Percentiles rank a stretch among this genome's conserved stretches.
Conservation (phyloP, 208 protist genomes). For the Borovskyia barvae region DNA sequence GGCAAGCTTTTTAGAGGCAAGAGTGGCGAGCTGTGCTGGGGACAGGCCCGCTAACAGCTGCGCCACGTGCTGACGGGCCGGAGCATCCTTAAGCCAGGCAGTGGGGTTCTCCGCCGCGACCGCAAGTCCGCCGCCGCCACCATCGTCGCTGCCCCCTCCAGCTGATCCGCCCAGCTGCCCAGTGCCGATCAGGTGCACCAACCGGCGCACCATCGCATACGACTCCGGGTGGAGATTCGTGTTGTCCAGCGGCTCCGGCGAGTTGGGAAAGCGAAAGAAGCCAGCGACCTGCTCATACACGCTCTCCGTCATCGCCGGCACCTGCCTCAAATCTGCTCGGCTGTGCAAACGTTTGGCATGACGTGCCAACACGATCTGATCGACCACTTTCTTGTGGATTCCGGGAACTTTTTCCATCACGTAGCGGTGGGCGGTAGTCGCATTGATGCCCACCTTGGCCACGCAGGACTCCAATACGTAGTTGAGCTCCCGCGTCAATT, state of each 20-base stretch:
- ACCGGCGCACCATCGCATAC: constrained; percentile 51
- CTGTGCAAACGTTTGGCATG: constrained; percentile 52
- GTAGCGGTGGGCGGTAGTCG: constrained; percentile 61
- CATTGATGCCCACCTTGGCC: constrained; percentile 77
- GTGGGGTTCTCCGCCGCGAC: no score
- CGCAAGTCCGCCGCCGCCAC: not conserved
- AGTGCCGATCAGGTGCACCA: constrained; percentile 31
- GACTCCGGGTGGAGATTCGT: constrained; percentile 87
- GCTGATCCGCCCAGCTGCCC: constrained; percentile 9
- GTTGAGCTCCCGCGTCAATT: constrained; percentile 51
- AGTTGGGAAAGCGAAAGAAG: constrained; percentile 88
- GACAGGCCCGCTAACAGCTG: constrained; percentile 12
- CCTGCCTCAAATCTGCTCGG: constrained; percentile 68
- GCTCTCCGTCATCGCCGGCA: constrained; percentile 75
- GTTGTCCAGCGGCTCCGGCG: constrained; percentile 74
- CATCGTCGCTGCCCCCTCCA: not conserved
- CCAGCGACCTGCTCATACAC: constrained; percentile 80
- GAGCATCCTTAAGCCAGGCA: not conserved
- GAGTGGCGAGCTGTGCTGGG: constrained; percentile 4
- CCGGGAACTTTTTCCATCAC: constrained; percentile 86
- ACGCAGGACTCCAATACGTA: constrained; percentile 77
- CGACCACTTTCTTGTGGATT: constrained; percentile 56
- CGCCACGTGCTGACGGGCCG: constrained; percentile 16
- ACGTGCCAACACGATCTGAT: constrained; percentile 78
- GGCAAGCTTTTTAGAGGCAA: constrained; percentile 24